Conservation (phyloP, 2,329 filamentous ascomycete genomes). For the Sclerotinia trifoliorum region DNA sequence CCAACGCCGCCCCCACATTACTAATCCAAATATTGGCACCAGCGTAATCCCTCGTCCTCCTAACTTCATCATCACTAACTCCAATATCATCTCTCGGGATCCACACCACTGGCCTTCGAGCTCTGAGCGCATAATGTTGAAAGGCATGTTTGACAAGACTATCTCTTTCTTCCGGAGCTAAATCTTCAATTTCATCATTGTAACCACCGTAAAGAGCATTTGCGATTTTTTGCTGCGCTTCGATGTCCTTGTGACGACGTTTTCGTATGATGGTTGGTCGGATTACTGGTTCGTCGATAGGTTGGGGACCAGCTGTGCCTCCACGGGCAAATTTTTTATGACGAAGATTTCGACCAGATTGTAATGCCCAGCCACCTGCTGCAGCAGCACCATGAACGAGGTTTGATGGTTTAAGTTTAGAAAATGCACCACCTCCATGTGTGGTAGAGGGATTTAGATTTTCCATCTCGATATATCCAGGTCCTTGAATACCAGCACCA, state of each 20-base stretch:
- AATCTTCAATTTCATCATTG: conserved; percentile 90
- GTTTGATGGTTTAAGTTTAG: conserved; percentile 37
- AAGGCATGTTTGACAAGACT: conserved; percentile 83
- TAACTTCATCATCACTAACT: conserved; percentile 87
- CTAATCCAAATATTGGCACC: conserved; percentile 75
- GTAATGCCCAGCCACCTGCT: conserved; percentile 35
- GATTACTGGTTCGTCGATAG: conserved; percentile 27
- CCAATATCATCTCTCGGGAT: conserved; percentile 88
- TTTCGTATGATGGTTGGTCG: conserved; percentile 34
- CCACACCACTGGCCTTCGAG: conserved; percentile 86
- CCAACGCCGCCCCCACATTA: conserved; percentile 85
- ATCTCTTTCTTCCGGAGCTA: conserved; percentile 87
- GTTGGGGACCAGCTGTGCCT: conserved; percentile 45
- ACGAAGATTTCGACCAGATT: conserved; percentile 36
- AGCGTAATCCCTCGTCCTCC: conserved; percentile 65
- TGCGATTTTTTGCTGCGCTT: conserved; percentile 69
- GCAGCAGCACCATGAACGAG: conserved; percentile 29
- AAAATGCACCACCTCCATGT: conserved; percentile 23
- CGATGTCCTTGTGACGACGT: conserved; percentile 60
- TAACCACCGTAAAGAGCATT: conserved; percentile 83
- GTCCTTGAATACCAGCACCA: conserved; percentile 32
- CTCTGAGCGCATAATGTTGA: conserved; percentile 82
- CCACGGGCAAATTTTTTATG: conserved; percentile 49
- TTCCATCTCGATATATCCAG: conserved; percentile 45
- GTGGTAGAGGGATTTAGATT: conserved; percentile 44